phyloP scores from a whole-genome alignment of 164 flowering plant genomes.

The Buxus sempervirens region DNA sequence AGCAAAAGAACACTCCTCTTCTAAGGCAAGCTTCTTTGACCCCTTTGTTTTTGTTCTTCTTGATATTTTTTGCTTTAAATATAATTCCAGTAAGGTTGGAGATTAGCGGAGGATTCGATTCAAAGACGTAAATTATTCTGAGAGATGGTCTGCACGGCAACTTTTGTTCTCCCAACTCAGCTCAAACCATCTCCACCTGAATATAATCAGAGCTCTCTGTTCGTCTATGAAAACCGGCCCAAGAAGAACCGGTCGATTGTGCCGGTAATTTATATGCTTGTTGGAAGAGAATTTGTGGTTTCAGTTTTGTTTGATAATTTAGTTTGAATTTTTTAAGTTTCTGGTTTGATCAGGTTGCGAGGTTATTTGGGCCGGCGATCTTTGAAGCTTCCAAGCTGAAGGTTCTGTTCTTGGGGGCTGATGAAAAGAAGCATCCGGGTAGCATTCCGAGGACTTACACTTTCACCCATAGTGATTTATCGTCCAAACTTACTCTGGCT shows the following conservation, averaged over 20 bases:
- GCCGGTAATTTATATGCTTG: constrained; percentile 36
- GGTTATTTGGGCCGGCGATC: constrained; percentile 85
- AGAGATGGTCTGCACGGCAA: constrained; percentile 43
- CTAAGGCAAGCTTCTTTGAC: too few relatives aligned
- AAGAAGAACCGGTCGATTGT: constrained; percentile 28
- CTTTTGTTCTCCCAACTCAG: constrained; percentile 36
- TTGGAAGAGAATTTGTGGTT: neutral
- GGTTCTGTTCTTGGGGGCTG: constrained; percentile 72
- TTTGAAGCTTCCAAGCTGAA: constrained; percentile 92
- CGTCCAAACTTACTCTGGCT: constrained; percentile 79
- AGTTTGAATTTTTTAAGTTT: neutral
- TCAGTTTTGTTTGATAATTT: neutral
- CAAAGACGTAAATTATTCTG: neutral
- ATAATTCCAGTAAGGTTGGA: neutral
- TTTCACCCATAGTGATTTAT: constrained; percentile 86
- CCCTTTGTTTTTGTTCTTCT: too few relatives aligned
- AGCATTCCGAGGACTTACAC: constrained; percentile 85
- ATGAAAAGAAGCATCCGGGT: constrained; percentile 81
- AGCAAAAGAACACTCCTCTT: too few relatives aligned
- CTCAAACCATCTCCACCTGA: constrained; percentile 21
- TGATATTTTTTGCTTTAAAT: too few relatives aligned
- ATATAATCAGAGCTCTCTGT: constrained; percentile 15
- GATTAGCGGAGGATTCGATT: neutral
- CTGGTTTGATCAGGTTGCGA: constrained; percentile 54
- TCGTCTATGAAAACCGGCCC: constrained; percentile 8